Evolutionary conservation across 2,329 filamentous ascomycete genomes (phyloP), one percentile per base, ranked within the genome.

Genomic region (Fusarium sp.): DNA sequence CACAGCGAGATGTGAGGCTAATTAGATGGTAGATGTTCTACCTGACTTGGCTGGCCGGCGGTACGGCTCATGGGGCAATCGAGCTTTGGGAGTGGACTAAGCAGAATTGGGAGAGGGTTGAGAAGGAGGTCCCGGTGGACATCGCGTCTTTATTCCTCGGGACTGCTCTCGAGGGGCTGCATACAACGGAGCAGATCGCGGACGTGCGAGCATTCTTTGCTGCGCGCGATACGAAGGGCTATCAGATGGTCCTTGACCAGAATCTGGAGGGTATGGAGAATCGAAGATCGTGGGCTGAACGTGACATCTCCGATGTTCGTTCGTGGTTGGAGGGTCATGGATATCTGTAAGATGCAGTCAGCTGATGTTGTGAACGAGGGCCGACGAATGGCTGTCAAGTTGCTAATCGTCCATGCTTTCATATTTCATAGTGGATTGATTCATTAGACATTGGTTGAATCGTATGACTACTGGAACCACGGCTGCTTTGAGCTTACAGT

Each of bases 11-110:
- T 3, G 18, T 12, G 5, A 53, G 4, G 3, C 32, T 53, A 15
- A 26, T 4, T 3, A 18, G 18, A 24, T 4, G 24, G 24, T 0
- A 53, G 50, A 36, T 26, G 32, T 36, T 36, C 12, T 53, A 9
- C n/a, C 50, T 53, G 18, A 22, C 6, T 15, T 53, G 50, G 50
- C 1, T 26, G 13, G 13, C 13, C 0, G 8, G 48, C 8, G 1
- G 1, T 8, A 20, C n/a, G 2, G 12, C 48, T 24, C 30, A 51
- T 0, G 18, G 50, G 2, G n/a, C n/a, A 3, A 9, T 13, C 0
- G 32, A 26, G 18, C n/a, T 38, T 17, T 53, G 32, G 32, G 50
- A 53, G 7, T 53, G 32, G 32, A 17, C n/a, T 5, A 26, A 53
- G 18, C 13, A 12, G n/a, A 53, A 36, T 3, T 36, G n/a, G 48